Base-by-base conservation (phyloP, 495 filamentous ascomycete genomes). In the Lasiosphaeria miniovina region DNA sequence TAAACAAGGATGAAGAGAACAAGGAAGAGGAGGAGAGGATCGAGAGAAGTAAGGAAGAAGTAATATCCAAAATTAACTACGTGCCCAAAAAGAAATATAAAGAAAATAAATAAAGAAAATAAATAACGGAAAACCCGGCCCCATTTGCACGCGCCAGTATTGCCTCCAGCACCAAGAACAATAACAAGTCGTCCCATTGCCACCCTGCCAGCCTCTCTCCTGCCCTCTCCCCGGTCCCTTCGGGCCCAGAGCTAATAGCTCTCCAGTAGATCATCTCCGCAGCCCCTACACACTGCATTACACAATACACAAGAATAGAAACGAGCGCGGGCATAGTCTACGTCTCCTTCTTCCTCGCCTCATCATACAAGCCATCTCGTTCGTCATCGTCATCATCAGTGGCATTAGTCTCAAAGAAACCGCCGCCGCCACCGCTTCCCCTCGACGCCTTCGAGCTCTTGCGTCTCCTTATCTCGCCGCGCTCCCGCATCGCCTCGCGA, bases 401-500 rank as follows among this genome's bases (percentile, higher is more conserved):
- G 60, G 88, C 88, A 43, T 63, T 57, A 8, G 33, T 71, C 71
- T 71, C 24, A 24, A 24, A 35, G 69, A 71, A 53, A 65, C 60
- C 11, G 57, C 62, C 33, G 11, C 43, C 43, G 5, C 15, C 43
- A 55, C 58, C n/a, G 62, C 60, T 31, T 58, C 68, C 65, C 73
- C 67, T 77, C 76, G 40, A 15, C 2, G 31, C 55, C 24, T 74
- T 71, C 58, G 79, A 83, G 52, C 86, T 89, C 69, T 86, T 87
- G 61, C 87, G 81, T 57, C 88, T 77, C 58, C 91, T 81, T 64
- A 90, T 79, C 70, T 86, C 78, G 0, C 91, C 90, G 31, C 93
- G 77, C 74, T 97, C 90, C 61, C 82, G 79, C 92, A 98, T 96
- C 15, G 89, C 90, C 58, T 84, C 88, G n/a, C 88, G 78, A 59